Conservation (phyloP, 495 filamentous ascomycete genomes). For the Collariella sp. region DNA sequence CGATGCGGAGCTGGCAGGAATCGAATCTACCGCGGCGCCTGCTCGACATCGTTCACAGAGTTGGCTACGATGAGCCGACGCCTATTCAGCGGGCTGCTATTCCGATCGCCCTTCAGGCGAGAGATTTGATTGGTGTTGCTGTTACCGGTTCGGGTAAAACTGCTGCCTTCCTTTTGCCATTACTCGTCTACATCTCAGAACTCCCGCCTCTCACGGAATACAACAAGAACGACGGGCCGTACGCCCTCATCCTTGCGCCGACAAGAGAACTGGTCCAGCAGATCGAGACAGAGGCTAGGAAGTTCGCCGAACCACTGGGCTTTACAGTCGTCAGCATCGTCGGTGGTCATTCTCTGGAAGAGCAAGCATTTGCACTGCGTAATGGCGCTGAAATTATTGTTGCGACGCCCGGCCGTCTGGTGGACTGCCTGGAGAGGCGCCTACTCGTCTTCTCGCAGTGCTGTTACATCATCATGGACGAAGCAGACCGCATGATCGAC, state of each 20-base stretch:
- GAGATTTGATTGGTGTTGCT: constrained; percentile 95
- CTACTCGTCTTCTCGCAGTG: constrained; percentile 89
- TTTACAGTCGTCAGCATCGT: constrained; percentile 97
- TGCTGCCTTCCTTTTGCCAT: constrained; percentile 84
- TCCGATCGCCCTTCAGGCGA: constrained; percentile 84
- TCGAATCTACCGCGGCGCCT: constrained; percentile 71
- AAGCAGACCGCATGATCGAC: constrained; percentile 99
- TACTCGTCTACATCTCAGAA: constrained; percentile 95
- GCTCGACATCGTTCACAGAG: constrained; percentile 71
- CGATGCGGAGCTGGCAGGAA: constrained; percentile 93
- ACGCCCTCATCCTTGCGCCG: constrained; percentile 90
- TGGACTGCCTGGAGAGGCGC: constrained; percentile 92
- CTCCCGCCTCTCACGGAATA: constrained; percentile 75
- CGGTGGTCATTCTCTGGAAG: constrained; percentile 90
- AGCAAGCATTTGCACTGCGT: constrained; percentile 87
- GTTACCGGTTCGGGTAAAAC: constrained; percentile 99
- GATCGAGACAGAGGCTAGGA: constrained; percentile 89
- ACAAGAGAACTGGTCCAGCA: constrained; percentile 99
- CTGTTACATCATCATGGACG: constrained; percentile 95
- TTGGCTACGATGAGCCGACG: constrained; percentile 90
- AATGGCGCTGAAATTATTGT: constrained; percentile 98
- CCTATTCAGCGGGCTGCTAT: constrained; percentile 91
- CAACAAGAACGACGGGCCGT: constrained; percentile 93
- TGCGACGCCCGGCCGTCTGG: constrained; percentile 91
- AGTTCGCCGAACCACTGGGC: constrained; percentile 83